Evolutionary conservation across 116 monocot species (phyloP), one percentile per base, ranked within the genome.

Genomic region (Cymodocea nodosa): DNA sequence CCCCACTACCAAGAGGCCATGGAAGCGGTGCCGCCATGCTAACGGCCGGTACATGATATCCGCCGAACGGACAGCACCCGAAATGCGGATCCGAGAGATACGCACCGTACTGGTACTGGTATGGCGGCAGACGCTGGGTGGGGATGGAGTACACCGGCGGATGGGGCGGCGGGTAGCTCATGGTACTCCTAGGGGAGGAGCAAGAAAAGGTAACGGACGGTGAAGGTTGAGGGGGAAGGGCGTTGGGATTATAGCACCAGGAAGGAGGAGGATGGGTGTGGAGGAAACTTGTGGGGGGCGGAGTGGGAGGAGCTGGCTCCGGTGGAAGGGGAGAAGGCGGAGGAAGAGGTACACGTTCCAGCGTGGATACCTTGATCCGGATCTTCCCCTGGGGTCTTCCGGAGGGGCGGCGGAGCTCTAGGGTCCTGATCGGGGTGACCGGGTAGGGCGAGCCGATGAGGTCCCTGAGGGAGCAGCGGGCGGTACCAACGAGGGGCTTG

Each of bases 401-500:
- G 14, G 82, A 87, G 51, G 78, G 82, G 17, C 82, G 92, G 55
- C 62, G 73, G 60, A 81, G 74, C 23, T 79, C 77, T 17, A 87
- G 76, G 39, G 84, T 76, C 48, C 56, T 60, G 75, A 82, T 73
- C 15, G 72, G 71, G 8, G 62, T 22, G 30, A n/a, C n/a, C n/a
- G 72, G 18, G n/a, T 24, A 15, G 10, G 37, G 34, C n/a, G 23
- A 48, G 58, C 60, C 63, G 59, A 84, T 52, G 49, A 82, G 77
- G 10, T 78, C 76, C 35, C 34, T 71, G 49, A 87, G 76, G 9
- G 69, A 60, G 23, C 51, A 66, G 20, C 75, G 59, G 37, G 63
- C 74, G 56, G 82, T 75, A 55, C 82, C 91, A 20, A 87, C 82
- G 35, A 87, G 84, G 50, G 91, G 87, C 37, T 92, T 92, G 23